A percentile compares a stretch with the other conserved stretches of the same genome.
Evolutionary conservation across 768 basidiomycete species (phyloP).

Genomic region (Suillus ampliporus): DNA sequence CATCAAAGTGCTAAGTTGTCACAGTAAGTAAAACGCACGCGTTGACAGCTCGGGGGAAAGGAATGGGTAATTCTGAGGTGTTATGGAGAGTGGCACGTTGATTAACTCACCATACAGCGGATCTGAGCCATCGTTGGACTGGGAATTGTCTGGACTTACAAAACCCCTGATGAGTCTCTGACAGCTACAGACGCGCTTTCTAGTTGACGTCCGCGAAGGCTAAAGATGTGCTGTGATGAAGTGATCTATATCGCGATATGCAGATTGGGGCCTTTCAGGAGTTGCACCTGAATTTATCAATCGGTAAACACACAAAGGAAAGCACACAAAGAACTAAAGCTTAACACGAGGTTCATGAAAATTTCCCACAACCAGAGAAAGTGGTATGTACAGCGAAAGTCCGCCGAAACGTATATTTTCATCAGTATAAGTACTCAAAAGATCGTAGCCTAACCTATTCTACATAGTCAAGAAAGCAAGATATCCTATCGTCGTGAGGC

Average conservation of each 20-base stretch:
- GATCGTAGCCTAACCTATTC: constrained; percentile 17
- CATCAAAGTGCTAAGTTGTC: constrained; percentile 33
- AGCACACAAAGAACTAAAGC: constrained; percentile 32
- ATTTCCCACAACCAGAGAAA: constrained; percentile 7
- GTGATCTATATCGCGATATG: not conserved
- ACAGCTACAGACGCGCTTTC: not conserved
- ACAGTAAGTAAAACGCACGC: constrained; percentile 6
- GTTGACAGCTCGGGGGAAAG: not conserved
- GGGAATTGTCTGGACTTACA: not conserved
- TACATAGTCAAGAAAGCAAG: constrained; percentile 22
- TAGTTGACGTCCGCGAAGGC: not conserved
- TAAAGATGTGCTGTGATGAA: not conserved
- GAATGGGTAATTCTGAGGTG: not conserved
- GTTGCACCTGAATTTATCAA: not conserved
- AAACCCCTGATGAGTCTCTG: constrained; percentile 5
- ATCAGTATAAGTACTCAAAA: constrained; percentile 7
- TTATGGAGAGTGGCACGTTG: not conserved
- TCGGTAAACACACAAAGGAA: not conserved
- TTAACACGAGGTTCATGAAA: constrained; percentile 1
- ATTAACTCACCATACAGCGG: constrained; percentile 5
- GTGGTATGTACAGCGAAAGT: constrained; percentile 16
- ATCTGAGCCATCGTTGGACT: not conserved
- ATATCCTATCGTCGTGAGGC: constrained; percentile 16
- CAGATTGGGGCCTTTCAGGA: not conserved
- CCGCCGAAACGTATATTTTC: constrained; percentile 16